Base-by-base conservation (phyloP, 331 rosid genomes). In the Rhamnella rubrinervis region DNA sequence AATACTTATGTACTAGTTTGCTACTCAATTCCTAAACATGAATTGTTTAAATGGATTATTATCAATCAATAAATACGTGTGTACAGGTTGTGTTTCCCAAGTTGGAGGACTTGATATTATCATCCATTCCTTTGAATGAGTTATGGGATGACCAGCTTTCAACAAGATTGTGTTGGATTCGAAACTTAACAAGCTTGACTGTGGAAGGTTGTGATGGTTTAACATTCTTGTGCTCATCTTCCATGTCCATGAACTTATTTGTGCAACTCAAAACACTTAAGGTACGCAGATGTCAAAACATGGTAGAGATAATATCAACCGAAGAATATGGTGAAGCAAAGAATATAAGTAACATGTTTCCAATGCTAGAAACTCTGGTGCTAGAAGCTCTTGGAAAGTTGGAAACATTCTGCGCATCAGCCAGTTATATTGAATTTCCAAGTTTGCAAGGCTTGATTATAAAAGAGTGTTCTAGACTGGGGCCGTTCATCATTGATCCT, bases 271-370 rank as follows among this genome's bases (percentile, higher is more conserved):
- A 58, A 58, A 4, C 6, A 21, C 73, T 69, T 41, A 12, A 14
- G 28, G 28, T 69, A 56, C 9, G 5, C 7, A 7, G 18, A 4
- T 69, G 46, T 18, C n/a, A 23, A 5, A 18, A 40, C 25, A 40
- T 69, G 73, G 56, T 56, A 41, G 73, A 68, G 57, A 44, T 57
- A 23, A 52, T 69, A 56, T 69, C 46, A 25, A 55, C 63, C 9
- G 6, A 55, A 7, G 72, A 37, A 55, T 1, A 0, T 0, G 17
- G 38, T 53, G 63, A 7, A 7, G 46, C 1, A 67, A 37, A 21
- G 53, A 55, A 39, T 53, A 18, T 17, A 16, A 2, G 38, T 8
- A 21, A 21, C 53, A 21, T 67, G 21, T 38, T 67, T 20, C 15
- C 16, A 35, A 55, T 55, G 10, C 38, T 67, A 0, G 11, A 19